A percentile compares a stretch with the other conserved stretches of the same genome.
Evolutionary conservation across 805 yeast species (phyloP).

Genomic region (Candida cerambycidarum): DNA sequence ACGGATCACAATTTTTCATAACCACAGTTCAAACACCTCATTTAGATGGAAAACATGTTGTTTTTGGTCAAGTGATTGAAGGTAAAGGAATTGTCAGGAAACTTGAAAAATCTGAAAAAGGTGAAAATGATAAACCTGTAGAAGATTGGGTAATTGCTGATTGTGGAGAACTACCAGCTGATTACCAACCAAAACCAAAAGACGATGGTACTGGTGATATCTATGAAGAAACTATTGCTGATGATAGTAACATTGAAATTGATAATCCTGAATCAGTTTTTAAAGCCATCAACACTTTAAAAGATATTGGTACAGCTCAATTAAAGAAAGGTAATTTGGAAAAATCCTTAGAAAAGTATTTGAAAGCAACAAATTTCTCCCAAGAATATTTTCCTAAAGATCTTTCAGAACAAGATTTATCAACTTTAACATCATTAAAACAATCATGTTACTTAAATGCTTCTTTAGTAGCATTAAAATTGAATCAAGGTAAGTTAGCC

Average conservation of each 20-base stretch:
- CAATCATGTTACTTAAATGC: slow-evolving; percentile 69
- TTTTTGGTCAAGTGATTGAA: slow-evolving; percentile 81
- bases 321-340: slow-evolving; percentile 63
- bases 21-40: slow-evolving; percentile 94
- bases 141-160: slow-evolving; percentile 69
- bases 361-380: slow-evolving; percentile 68
- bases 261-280: slow-evolving; percentile 65
- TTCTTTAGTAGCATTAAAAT: slow-evolving; percentile 70
- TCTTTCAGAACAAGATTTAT: slow-evolving; percentile 53
- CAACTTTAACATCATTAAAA: slow-evolving; percentile 52
- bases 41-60: slow-evolving; percentile 93
- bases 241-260: slow-evolving; percentile 64
- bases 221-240: slow-evolving; percentile 73
- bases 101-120: slow-evolving; percentile 71
- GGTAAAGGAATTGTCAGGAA: slow-evolving; percentile 81
- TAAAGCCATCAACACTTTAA: slow-evolving; percentile 61
- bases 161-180: slow-evolving; percentile 74
- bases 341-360: slow-evolving; percentile 65
- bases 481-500: slow-evolving; percentile 53
- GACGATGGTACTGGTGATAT: slow-evolving; percentile 85
- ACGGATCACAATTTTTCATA: slow-evolving; percentile 93
- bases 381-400: slow-evolving; percentile 74
- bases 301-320: slow-evolving; percentile 73
- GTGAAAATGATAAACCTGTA: slow-evolving; percentile 66
- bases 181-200: slow-evolving; percentile 50